Evolutionary conservation across 805 yeast genomes (phyloP).

Genomic region (Limtongia smithiae): DNA sequence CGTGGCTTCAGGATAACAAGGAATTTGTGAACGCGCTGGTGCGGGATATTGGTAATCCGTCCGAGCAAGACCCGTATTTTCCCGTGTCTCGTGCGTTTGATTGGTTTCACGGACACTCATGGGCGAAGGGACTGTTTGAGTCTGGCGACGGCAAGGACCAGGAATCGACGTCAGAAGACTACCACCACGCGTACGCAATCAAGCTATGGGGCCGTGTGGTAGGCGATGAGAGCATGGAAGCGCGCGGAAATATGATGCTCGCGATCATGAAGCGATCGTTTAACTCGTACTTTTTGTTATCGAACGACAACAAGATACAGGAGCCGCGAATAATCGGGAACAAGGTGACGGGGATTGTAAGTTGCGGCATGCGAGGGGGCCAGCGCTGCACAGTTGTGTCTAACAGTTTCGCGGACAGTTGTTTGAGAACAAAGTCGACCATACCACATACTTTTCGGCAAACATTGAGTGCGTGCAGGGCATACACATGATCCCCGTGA

Average conservation of each 20-base stretch:
- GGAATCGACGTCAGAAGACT: constrained; percentile 69
- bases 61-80: constrained; percentile 50
- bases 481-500: constrained; percentile 72
- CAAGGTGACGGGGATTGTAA: constrained; percentile 59
- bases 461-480: constrained; percentile 66
- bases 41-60: constrained; percentile 67
- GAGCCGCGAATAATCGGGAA: constrained; percentile 53
- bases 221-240: constrained; percentile 49
- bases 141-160: constrained; percentile 69
- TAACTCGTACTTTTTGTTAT: constrained; percentile 53
- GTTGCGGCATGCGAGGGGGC: not conserved
- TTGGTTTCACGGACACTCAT: constrained; percentile 70
- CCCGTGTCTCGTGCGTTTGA: constrained; percentile 67
- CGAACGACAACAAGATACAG: constrained; percentile 47
- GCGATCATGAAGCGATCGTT: constrained; percentile 54
- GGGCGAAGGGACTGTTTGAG: constrained; percentile 66
- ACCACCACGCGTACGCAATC: constrained; percentile 64
- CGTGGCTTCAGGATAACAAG: constrained; percentile 48
- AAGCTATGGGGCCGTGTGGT: constrained; percentile 65
- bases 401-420: constrained; percentile 29
- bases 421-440: constrained; percentile 69
- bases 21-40: constrained; percentile 59
- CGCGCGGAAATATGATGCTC: constrained; percentile 57
- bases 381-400: not conserved
- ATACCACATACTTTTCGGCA: constrained; percentile 68